phyloP scores from a whole-genome alignment of 2,329 filamentous ascomycete genomes.

The Gnomoniopsis sp. region DNA sequence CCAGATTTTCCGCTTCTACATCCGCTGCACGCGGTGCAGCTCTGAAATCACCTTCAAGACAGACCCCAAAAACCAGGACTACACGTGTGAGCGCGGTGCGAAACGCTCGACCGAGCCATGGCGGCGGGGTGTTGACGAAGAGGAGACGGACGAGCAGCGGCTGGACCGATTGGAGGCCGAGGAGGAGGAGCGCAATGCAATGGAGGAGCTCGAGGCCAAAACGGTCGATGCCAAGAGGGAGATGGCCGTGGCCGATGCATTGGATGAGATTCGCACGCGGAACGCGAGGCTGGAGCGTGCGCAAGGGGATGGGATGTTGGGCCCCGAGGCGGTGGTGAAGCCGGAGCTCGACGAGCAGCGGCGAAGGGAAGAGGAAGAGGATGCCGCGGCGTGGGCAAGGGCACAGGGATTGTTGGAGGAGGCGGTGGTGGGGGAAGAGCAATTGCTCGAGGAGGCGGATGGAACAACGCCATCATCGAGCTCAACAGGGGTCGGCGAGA shows the following conservation, averaged over 20 bases:
- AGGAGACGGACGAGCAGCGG: constrained; percentile 77
- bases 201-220: constrained; percentile 93
- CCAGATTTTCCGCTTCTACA: constrained; percentile 86
- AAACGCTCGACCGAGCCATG: constrained; percentile 93
- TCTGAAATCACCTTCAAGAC: constrained; percentile 91
- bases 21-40: constrained; percentile 81
- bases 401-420: constrained; percentile 44
- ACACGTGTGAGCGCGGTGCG: constrained; percentile 71
- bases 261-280: constrained; percentile 89
- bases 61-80: constrained; percentile 89
- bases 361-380: constrained; percentile 67
- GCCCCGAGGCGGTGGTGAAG: constrained; percentile 48
- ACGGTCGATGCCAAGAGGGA: constrained; percentile 89
- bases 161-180: constrained; percentile 76
- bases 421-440: constrained; percentile 51
- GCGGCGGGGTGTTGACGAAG: constrained; percentile 65
- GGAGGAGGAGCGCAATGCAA: constrained; percentile 76
- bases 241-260: constrained; percentile 93
- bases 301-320: constrained; percentile 61
- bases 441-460: constrained; percentile 26
- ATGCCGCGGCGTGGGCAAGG: constrained; percentile 69
- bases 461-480: constrained; percentile 7
- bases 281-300: constrained; percentile 85
- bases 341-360: constrained; percentile 52
- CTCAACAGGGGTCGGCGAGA: constrained; percentile 27